Evolutionary conservation across 805 yeast genomes (phyloP).

Genomic region (Torulaspora gathmanii): DNA sequence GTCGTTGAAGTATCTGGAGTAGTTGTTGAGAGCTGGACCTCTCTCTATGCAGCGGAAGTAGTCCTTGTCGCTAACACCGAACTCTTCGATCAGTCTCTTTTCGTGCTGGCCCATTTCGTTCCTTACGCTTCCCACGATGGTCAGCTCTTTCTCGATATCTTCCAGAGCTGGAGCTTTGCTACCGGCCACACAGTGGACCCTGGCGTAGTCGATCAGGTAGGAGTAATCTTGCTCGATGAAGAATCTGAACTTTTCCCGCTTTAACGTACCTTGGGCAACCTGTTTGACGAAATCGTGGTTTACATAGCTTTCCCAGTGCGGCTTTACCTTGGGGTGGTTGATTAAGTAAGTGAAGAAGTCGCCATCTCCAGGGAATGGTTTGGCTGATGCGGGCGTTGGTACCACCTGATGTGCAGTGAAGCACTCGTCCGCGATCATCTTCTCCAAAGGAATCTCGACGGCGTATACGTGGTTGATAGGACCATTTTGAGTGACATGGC

Average conservation of each 20-base stretch:
- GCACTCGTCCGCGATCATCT: constrained; percentile 35
- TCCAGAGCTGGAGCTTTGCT: constrained; percentile 54
- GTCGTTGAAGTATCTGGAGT: constrained; percentile 55
- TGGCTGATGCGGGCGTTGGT: constrained; percentile 2
- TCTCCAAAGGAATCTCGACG: constrained; percentile 34
- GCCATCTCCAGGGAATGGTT: constrained; percentile 8
- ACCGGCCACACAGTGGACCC: constrained; percentile 59
- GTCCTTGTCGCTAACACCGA: constrained; percentile 38
- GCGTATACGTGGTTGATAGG: constrained; percentile 66
- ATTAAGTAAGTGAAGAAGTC: constrained; percentile 47
- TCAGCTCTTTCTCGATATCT: constrained; percentile 47
- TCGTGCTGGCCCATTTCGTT: constrained; percentile 55
- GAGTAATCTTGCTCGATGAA: constrained; percentile 58
- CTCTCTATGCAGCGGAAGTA: constrained; percentile 46
- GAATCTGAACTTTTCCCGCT: constrained; percentile 47
- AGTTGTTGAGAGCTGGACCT: constrained; percentile 53
- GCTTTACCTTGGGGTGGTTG: constrained; percentile 50
- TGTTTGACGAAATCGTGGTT: constrained; percentile 57
- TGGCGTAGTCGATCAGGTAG: constrained; percentile 64
- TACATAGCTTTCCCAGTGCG: constrained; percentile 54
- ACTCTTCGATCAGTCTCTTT: constrained; percentile 41
- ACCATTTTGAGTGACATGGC: constrained; percentile 53
- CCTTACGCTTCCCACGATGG: constrained; percentile 48
- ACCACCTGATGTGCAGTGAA: constrained; percentile 27
- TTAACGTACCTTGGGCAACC: constrained; percentile 50